Percentiles rank a stretch among this genome's conserved stretches.
phyloP scores from a whole-genome alignment of 108 stramenopile genomes.

The Nannochloropsis salina region DNA sequence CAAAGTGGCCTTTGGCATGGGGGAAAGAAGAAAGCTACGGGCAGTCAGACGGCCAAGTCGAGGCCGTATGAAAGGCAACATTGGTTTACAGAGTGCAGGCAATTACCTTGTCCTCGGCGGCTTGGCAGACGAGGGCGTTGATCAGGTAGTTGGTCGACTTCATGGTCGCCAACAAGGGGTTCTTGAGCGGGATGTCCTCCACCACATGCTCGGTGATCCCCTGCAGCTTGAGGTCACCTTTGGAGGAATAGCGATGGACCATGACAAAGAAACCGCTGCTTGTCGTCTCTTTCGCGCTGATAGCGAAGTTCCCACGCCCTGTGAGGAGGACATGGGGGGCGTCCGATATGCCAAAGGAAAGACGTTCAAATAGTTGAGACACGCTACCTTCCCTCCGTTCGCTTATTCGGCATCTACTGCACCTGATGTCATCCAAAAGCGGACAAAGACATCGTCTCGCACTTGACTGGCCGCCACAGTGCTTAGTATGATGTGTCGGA shows the following conservation, averaged over 20 bases:
- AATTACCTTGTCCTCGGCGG: slow-evolving; percentile 20
- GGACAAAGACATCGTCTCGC: neutral
- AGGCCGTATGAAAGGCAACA: too few relatives aligned
- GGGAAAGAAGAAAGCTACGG: too few relatives aligned
- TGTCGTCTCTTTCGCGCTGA: slow-evolving; percentile 25
- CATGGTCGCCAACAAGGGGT: slow-evolving; percentile 31
- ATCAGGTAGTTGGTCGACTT: slow-evolving; percentile 39
- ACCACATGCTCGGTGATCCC: slow-evolving; percentile 28
- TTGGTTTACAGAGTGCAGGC: neutral
- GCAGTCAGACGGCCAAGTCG: too few relatives aligned
- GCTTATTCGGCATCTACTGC: neutral
- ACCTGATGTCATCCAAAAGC: neutral
- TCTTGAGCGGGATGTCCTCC: slow-evolving; percentile 30
- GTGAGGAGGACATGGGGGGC: neutral
- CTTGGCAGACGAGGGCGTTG: slow-evolving; percentile 33
- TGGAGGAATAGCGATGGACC: slow-evolving; percentile 16
- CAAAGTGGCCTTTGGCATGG: too few relatives aligned
- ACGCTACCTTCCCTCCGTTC: neutral
- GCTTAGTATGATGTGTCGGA: slow-evolving; percentile 34
- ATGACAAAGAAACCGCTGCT: slow-evolving; percentile 30
- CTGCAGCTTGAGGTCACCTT: neutral
- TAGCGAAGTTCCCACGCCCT: slow-evolving; percentile 35
- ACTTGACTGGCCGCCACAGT: slow-evolving; percentile 35
- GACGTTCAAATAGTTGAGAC: neutral
- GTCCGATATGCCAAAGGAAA: neutral